These are phyloP conservation scores for Citrullus colocynthis DNA, from an alignment of 306 rosid species.

Conservation along the genomic window DNA sequence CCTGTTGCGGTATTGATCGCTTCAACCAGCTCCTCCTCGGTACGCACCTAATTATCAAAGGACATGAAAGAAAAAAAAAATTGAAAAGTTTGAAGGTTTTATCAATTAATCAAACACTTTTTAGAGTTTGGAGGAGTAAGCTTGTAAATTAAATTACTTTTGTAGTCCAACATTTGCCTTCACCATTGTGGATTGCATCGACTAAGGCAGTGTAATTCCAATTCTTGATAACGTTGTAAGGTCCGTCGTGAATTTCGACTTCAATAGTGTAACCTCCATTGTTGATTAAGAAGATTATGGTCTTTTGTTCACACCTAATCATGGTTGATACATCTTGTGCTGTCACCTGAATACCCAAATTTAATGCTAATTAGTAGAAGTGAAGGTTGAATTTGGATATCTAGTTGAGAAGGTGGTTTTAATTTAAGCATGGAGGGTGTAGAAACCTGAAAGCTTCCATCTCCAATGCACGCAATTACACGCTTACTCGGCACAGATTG, in stretches of 20 bases:
- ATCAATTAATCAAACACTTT: too few relatives aligned
- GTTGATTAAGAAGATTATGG: conserved; percentile 34
- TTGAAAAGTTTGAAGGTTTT: too few relatives aligned
- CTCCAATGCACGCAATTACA: conserved; percentile 46
- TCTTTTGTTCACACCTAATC: conserved; percentile 20
- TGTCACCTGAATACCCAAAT: conserved; percentile 14
- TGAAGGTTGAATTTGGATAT: too few relatives aligned
- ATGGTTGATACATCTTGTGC: conserved; percentile 42
- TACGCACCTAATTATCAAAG: neutral
- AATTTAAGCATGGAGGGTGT: too few relatives aligned
- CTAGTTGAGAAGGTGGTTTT: too few relatives aligned
- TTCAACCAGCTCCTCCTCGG: conserved; percentile 20
- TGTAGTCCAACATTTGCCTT: conserved; percentile 32
- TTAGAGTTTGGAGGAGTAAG: too few relatives aligned
- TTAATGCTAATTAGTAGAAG: too few relatives aligned
- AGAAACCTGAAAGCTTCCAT: conserved; percentile 37
- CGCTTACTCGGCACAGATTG: conserved; percentile 27
- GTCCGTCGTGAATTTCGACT: conserved; percentile 41
- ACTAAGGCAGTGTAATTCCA: conserved; percentile 35
- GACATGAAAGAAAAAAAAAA: too few relatives aligned
- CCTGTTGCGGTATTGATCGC: conserved; percentile 28
- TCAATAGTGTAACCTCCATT: conserved; percentile 43
- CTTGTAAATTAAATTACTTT: conserved; percentile 2
- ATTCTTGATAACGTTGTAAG: conserved; percentile 43
- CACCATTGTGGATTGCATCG: conserved; percentile 38